phyloP scores from a whole-genome alignment of 371 early-diverging fungal genomes.

The Rhizopus stolonifer region DNA sequence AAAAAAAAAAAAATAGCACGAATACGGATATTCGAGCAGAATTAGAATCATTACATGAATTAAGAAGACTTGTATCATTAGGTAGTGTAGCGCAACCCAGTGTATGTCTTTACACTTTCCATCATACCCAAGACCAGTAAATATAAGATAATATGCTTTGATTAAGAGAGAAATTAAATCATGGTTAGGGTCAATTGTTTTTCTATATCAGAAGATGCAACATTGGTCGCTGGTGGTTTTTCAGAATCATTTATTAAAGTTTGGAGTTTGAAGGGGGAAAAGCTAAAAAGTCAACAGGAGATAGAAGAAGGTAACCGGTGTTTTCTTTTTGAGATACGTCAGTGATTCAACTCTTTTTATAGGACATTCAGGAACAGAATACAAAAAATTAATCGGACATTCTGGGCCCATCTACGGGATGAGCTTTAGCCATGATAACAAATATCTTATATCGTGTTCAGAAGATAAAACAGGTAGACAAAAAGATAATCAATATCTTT shows the following conservation, averaged over 20 bases:
- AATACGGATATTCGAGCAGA: constrained; percentile 74
- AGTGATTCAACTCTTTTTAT: too few relatives aligned
- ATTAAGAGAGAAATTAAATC: neutral
- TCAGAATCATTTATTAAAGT: constrained; percentile 88
- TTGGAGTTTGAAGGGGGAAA: constrained; percentile 80
- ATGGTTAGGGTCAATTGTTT: constrained; percentile 68
- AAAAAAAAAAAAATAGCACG: constrained; percentile 58
- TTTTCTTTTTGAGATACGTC: too few relatives aligned
- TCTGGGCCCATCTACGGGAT: constrained; percentile 95
- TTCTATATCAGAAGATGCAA: constrained; percentile 73
- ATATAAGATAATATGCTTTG: neutral
- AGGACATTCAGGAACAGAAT: constrained; percentile 42
- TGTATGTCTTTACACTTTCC: constrained; percentile 96
- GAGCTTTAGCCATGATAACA: constrained; percentile 88
- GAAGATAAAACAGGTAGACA: constrained; percentile 91
- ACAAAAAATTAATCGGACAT: constrained; percentile 89
- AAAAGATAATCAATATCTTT: neutral
- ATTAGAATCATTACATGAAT: constrained; percentile 79
- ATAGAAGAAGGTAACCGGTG: constrained; percentile 10
- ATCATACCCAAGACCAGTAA: constrained; percentile 90
- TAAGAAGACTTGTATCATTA: constrained; percentile 77
- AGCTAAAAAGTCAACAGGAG: constrained; percentile 47
- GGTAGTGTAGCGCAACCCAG: constrained; percentile 84
- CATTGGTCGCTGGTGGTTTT: constrained; percentile 83
- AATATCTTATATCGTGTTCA: constrained; percentile 90